A percentile compares a stretch with the other conserved stretches of the same genome.
Conservation (phyloP, 2,329 filamentous ascomycete species). For the Aspergillus ochraceus region DNA sequence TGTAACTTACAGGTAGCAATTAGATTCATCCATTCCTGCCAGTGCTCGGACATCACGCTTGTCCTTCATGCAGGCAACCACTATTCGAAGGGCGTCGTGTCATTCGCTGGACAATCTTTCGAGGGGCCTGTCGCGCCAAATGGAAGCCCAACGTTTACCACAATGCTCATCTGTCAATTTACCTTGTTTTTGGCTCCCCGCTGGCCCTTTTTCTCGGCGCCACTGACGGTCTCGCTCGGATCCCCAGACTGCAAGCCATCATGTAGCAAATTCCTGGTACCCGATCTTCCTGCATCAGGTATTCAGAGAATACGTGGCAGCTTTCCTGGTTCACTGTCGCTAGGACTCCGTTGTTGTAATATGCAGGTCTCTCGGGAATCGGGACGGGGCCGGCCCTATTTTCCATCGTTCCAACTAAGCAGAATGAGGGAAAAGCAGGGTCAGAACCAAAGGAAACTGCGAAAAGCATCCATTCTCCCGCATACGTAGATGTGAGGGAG, state of each 20-base stretch:
- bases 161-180: not conserved
- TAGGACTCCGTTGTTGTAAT: not conserved
- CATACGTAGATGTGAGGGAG: conserved; percentile 18
- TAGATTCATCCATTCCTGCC: conserved; percentile 13
- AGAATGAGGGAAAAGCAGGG: not conserved
- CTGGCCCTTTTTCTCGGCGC: not conserved
- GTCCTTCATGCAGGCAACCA: not conserved
- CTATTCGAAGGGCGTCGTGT: not conserved
- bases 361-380: not conserved
- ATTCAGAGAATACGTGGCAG: conserved; percentile 4
- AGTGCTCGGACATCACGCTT: conserved; percentile 1
- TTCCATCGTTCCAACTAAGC: not conserved
- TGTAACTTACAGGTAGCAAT: conserved; percentile 1
- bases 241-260: conserved; percentile 3
- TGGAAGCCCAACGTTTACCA: not conserved
- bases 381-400: not conserved
- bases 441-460: not conserved
- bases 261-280: not conserved
- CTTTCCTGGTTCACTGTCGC: not conserved
- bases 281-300: not conserved
- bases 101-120: not conserved
- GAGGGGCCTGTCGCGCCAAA: not conserved
- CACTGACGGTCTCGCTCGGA: not conserved
- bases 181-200: not conserved
- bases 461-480: conserved; percentile 16